Evolutionary conservation across 75 land plant genomes (phyloP).

Genomic region (Selaginella moellendorffii): DNA sequence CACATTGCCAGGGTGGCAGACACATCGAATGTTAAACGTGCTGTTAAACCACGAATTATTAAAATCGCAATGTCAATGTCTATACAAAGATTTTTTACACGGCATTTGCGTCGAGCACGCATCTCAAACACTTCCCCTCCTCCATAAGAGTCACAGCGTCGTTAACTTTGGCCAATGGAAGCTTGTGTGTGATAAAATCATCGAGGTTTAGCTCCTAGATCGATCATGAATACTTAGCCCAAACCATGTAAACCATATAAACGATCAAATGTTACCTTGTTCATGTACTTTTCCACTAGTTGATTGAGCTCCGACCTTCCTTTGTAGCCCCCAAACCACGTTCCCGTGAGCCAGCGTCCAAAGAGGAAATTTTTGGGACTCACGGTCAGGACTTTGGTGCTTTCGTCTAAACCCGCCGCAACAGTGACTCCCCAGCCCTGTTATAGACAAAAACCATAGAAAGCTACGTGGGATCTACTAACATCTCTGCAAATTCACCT

Average conservation of each 20-base stretch:
- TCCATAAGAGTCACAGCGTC: neutral
- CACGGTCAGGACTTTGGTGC: slow-evolving; percentile 1
- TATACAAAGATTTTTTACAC: too few relatives aligned
- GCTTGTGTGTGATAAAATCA: slow-evolving; percentile 7
- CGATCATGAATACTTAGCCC: neutral
- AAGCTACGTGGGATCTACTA: neutral
- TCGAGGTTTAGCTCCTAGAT: neutral
- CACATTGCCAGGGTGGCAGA: too few relatives aligned
- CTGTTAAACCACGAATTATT: too few relatives aligned
- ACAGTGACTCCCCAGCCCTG: slow-evolving; percentile 28
- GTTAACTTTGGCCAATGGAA: neutral
- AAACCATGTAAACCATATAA: too few relatives aligned
- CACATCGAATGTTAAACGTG: too few relatives aligned
- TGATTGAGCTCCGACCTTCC: slow-evolving; percentile 7
- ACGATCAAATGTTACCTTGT: slow-evolving; percentile 3
- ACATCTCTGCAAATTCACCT: neutral
- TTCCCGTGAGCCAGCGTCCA: slow-evolving; percentile 16
- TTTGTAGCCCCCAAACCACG: slow-evolving; percentile 22
- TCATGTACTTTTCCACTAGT: slow-evolving; percentile 18
- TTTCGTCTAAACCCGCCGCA: slow-evolving; percentile 14
- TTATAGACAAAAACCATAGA: neutral
- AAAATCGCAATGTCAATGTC: too few relatives aligned
- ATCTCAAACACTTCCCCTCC: slow-evolving; percentile 3
- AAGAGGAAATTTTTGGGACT: slow-evolving; percentile 16
- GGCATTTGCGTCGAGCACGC: too few relatives aligned